These are phyloP conservation scores for Candida coleopterorum DNA, from an alignment of 805 yeast species.

Conservation along the genomic window DNA sequence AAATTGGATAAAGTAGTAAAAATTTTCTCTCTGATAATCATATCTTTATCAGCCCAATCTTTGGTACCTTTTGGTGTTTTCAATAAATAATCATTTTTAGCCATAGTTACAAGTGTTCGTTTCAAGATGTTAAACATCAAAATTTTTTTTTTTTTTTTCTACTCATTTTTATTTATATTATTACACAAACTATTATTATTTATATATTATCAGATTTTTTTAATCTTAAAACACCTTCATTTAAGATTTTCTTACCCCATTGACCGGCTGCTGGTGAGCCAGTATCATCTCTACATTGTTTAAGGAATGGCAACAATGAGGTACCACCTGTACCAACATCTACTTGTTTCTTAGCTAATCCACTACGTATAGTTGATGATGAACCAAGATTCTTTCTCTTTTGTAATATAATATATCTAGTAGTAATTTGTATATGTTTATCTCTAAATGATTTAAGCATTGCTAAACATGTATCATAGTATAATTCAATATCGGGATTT, in stretches of 20 bases:
- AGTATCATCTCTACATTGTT: constrained; percentile 94
- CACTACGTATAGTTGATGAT: constrained; percentile 58
- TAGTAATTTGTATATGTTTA: constrained; percentile 88
- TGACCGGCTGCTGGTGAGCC: constrained; percentile 89
- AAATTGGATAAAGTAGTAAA: constrained; percentile 66
- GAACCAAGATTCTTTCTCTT: constrained; percentile 61
- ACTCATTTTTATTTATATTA: no score
- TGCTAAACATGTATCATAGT: constrained; percentile 86
- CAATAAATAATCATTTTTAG: constrained; percentile 61
- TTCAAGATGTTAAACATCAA: constrained; percentile 8
- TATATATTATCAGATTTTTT: constrained; percentile 20
- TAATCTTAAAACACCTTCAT: constrained; percentile 48
- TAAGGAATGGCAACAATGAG: constrained; percentile 81
- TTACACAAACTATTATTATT: no score
- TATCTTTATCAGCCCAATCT: constrained; percentile 98
- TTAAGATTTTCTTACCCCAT: constrained; percentile 78
- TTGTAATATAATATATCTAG: constrained; percentile 79
- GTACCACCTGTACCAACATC: constrained; percentile 94
- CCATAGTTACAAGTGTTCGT: constrained; percentile 16
- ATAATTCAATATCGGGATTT: constrained; percentile 48
- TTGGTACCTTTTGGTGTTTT: constrained; percentile 97
- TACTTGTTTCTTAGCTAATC: constrained; percentile 49
- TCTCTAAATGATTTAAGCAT: constrained; percentile 86
- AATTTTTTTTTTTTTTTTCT: background rate
- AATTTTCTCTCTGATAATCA: constrained; percentile 88